phyloP scores from a whole-genome alignment of 176 grass and related monocot species.

The Carex myosuroides region DNA sequence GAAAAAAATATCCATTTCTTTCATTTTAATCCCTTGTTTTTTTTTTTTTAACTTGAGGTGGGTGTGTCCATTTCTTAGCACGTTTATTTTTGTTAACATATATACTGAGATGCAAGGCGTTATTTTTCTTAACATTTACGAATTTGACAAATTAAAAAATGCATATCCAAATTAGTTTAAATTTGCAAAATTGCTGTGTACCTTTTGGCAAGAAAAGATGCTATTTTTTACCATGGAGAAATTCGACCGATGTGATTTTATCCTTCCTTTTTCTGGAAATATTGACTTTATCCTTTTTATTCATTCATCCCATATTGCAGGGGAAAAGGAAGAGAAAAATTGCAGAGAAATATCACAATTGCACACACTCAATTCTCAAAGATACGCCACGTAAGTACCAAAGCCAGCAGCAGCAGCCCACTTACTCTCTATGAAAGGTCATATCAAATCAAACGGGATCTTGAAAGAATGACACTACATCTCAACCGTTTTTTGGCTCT shows the following conservation, averaged over 20 bases:
- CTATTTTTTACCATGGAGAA: background rate
- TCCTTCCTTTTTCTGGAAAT: background rate
- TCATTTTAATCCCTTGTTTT: too few relatives aligned
- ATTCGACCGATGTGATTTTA: background rate
- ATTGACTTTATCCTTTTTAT: background rate
- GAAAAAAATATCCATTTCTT: too few relatives aligned
- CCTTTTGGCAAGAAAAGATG: background rate
- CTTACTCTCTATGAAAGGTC: conserved; percentile 21
- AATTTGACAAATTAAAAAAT: background rate
- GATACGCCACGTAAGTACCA: background rate
- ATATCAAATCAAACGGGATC: conserved; percentile 6
- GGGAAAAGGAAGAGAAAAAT: background rate
- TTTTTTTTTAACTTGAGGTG: background rate
- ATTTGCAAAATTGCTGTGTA: background rate
- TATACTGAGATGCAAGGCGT: too few relatives aligned
- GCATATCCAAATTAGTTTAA: background rate
- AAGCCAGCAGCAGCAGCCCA: background rate
- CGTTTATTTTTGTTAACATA: too few relatives aligned
- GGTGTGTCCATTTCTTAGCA: too few relatives aligned
- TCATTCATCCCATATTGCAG: background rate
- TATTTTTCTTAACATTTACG: background rate
- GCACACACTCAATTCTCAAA: background rate
- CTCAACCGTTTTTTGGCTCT: background rate
- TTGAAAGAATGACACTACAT: conserved; percentile 1
- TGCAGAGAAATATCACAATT: background rate